Percentiles rank a stretch among this genome's conserved stretches.
Conservation (phyloP, 164 flowering plant species). For the Dillenia turbinata region DNA sequence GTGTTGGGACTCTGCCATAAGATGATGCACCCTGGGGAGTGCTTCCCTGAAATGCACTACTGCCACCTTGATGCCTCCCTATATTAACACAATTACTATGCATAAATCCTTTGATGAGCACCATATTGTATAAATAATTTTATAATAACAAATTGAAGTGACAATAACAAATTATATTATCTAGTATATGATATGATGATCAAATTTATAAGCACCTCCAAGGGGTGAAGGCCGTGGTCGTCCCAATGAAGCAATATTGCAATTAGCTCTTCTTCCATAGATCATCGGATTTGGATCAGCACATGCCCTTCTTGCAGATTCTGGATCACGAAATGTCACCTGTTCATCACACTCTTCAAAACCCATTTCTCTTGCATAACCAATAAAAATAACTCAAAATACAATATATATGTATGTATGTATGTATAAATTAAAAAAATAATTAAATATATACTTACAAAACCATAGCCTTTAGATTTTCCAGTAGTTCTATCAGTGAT, state of each 20-base stretch:
- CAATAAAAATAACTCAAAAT: neutral
- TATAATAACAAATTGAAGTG: neutral
- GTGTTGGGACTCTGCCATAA: constrained; percentile 19
- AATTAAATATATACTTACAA: constrained; percentile 41
- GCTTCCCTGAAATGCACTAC: constrained; percentile 23
- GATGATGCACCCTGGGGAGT: constrained; percentile 25
- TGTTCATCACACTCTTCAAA: constrained; percentile 11
- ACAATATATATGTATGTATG: neutral
- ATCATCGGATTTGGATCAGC: constrained; percentile 78
- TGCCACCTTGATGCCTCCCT: constrained; percentile 57
- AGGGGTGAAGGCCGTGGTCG: constrained; percentile 84
- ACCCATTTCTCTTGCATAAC: neutral
- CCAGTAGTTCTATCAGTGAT: constrained; percentile 77
- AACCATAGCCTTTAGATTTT: constrained; percentile 94
- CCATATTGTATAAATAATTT: neutral
- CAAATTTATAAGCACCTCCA: constrained; percentile 40
- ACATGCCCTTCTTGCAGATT: constrained; percentile 81
- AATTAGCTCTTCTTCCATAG: constrained; percentile 86
- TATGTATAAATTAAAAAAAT: neutral
- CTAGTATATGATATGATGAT: neutral
- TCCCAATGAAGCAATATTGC: constrained; percentile 89
- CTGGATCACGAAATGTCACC: constrained; percentile 95
- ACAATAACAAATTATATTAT: too few species aligned
- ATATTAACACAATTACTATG: constrained; percentile 1
- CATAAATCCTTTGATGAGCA: neutral